Conservation (phyloP, 345 rosid genomes). For the Xanthoceras sorbifolium region DNA sequence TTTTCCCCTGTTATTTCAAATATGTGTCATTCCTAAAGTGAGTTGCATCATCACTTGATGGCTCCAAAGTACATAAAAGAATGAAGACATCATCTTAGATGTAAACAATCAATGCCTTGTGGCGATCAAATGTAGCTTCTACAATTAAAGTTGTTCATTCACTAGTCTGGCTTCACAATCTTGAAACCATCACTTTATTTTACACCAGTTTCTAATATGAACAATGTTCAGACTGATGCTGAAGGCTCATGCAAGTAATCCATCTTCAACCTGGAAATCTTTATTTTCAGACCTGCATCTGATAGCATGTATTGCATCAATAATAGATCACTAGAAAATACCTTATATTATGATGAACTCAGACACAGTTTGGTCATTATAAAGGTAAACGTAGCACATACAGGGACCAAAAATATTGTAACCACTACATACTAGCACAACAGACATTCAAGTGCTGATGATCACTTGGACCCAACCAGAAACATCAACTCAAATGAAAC, state of each 20-base stretch:
- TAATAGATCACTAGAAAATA: background rate
- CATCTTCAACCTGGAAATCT: background rate
- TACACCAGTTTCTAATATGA: background rate
- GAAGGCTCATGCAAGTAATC: background rate
- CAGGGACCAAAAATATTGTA: background rate
- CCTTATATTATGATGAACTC: background rate
- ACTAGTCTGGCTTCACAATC: slow-evolving; percentile 1
- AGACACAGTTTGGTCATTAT: background rate
- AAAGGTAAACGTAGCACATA: background rate
- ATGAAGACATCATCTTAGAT: background rate
- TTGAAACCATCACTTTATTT: background rate
- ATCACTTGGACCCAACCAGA: background rate
- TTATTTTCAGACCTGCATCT: background rate
- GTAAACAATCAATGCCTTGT: background rate
- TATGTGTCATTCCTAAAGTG: background rate
- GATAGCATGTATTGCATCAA: background rate
- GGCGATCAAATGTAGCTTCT: background rate
- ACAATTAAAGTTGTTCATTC: background rate
- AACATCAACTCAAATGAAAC: background rate
- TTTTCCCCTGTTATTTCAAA: background rate
- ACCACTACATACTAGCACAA: slow-evolving; percentile 1
- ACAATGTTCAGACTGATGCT: background rate
- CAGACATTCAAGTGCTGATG: background rate
- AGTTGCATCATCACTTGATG: background rate
- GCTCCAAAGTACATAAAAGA: background rate